Evolutionary conservation across 306 rosid genomes (phyloP), one percentile per base, ranked within the genome.

Genomic region (Cercis canadensis): DNA sequence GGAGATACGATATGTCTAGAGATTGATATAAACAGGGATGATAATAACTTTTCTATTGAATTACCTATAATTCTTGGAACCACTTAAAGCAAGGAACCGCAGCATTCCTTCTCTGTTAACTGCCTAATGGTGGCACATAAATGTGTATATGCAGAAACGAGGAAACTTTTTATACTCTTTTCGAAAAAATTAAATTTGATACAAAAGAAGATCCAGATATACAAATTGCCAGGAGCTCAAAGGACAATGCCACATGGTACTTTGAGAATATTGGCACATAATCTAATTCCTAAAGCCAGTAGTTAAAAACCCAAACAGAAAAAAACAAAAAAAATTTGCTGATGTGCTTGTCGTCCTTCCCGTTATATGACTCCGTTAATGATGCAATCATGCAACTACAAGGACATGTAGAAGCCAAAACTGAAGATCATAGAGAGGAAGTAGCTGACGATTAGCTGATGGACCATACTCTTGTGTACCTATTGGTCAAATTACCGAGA

Each of bases 371-470:
- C 66, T 68, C 31, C 50, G 58, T 63, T 56, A 52, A 19, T 64
- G 10, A 74, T 58, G 36, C 58, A 65, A 64, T 14, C 78, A 73
- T 52, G 64, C 54, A 49, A 72, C 58, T 81, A n/a, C 33, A 40
- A 16, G 4, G 34, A 65, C 65, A 52, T 15, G 41, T 21, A 67
- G 10, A 51, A 58, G 70, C 70, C 58, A 69, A 82, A 45, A 34
- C 17, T 17, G n/a, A 53, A 63, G 31, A 34, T 11, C 4, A 3
- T 29, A 40, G 18, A 14, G 49, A 34, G 4, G 4, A 49, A 19
- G 40, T 17, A 69, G 29, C 65, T 15, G 44, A 14, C 45, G 29
- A 47, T 18, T 67, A 52, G n/a, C n/a, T 39, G 46, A 61, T 36
- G 41, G 36, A 72, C 45, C 62, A 39, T 24, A 7, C 29, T 36